phyloP scores from a whole-genome alignment of 2,329 filamentous ascomycete species.

The Allantophomopsis cytisporea region DNA sequence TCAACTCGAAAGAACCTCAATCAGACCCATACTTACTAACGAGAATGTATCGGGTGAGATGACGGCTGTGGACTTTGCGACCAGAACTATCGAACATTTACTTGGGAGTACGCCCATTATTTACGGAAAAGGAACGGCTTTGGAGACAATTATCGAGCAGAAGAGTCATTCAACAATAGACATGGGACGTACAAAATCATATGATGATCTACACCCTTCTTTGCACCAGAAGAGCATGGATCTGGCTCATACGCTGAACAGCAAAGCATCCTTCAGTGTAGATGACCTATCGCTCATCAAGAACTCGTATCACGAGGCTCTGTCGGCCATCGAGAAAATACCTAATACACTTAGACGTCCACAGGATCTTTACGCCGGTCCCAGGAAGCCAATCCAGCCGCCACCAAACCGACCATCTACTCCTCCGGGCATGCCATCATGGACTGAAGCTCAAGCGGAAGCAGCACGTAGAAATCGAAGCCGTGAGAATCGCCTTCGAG shows the following conservation, averaged over 20 bases:
- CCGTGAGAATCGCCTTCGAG: too few species aligned
- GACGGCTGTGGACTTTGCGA: background rate
- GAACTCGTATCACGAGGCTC: conserved; percentile 14
- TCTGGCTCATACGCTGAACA: background rate
- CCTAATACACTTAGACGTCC: background rate
- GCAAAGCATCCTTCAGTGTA: background rate
- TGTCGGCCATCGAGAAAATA: conserved; percentile 9
- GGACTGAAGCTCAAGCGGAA: conserved; percentile 15
- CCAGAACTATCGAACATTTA: background rate
- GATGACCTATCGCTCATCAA: conserved; percentile 10
- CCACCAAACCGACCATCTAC: conserved; percentile 15
- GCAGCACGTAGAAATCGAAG: too few species aligned
- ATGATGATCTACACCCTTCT: conserved; percentile 8
- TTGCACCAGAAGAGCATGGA: too few species aligned
- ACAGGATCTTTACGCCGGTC: conserved; percentile 16
- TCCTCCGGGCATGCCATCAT: conserved; percentile 19
- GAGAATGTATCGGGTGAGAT: background rate
- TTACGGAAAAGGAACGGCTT: conserved; percentile 24
- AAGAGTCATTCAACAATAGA: conserved; percentile 22
- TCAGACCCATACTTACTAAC: background rate
- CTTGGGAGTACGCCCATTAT: conserved; percentile 19
- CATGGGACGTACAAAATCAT: conserved; percentile 12
- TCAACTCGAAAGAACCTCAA: background rate
- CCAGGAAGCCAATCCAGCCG: conserved; percentile 13
- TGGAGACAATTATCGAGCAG: conserved; percentile 26